A percentile compares a stretch with the other conserved stretches of the same genome.
Conservation (phyloP, 2,329 filamentous ascomycete species). For the Fusarium sp. region DNA sequence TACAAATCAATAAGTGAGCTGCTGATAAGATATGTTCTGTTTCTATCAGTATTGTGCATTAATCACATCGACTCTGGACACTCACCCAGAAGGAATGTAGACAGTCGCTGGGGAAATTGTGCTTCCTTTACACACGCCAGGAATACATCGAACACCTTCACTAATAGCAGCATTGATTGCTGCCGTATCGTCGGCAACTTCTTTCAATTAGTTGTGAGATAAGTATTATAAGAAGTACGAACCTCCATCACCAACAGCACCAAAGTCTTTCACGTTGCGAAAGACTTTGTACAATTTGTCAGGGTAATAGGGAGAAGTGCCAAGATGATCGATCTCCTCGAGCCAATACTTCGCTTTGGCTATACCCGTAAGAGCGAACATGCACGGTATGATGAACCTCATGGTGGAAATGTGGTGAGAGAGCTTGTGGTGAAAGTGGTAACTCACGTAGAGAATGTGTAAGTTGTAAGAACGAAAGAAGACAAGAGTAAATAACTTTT, state of each 20-base stretch:
- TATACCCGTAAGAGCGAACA: constrained; percentile 23
- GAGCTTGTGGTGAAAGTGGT: background rate
- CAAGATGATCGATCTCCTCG: constrained; percentile 48
- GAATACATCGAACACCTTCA: constrained; percentile 41
- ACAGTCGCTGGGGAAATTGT: constrained; percentile 55
- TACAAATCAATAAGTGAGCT: constrained; percentile 80
- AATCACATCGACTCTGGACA: constrained; percentile 29
- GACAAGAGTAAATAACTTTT: background rate
- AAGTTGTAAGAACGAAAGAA: constrained; percentile 1
- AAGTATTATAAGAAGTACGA: background rate
- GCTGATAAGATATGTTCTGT: constrained; percentile 75
- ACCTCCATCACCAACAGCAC: constrained; percentile 50
- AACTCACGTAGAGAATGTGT: background rate
- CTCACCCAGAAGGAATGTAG: constrained; percentile 55
- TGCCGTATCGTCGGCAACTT: constrained; percentile 45
- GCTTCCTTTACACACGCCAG: constrained; percentile 47
- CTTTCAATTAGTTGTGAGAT: constrained; percentile 1
- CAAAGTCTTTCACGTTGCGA: constrained; percentile 51
- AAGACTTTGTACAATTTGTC: constrained; percentile 48
- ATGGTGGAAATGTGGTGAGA: constrained; percentile 16
- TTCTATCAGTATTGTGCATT: constrained; percentile 9
- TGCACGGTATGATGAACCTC: constrained; percentile 32
- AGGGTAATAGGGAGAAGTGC: constrained; percentile 48
- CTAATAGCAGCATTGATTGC: constrained; percentile 50
- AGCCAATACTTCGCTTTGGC: constrained; percentile 45